Evolutionary conservation across 768 basidiomycete species (phyloP).

Genomic region (Russula earlei): DNA sequence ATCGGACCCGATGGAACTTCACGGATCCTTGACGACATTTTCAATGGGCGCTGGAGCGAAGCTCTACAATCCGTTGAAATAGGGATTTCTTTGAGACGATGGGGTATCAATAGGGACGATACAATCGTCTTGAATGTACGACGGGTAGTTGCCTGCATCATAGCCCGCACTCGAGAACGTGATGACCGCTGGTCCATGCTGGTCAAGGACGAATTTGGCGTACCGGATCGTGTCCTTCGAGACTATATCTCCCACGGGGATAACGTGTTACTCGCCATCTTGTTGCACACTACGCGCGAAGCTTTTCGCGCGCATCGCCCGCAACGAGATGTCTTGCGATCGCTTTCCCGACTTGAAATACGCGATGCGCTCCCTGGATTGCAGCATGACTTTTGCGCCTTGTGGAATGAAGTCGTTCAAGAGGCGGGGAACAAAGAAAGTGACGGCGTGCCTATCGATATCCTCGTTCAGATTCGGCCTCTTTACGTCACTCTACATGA

Average conservation of each 20-base stretch:
- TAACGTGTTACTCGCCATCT: not conserved
- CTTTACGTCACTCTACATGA: not conserved
- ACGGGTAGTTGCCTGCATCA: not conserved
- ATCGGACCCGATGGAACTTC: not conserved
- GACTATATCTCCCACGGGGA: not conserved
- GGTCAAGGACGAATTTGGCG: not conserved
- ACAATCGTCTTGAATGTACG: not conserved
- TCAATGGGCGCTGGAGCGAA: not conserved
- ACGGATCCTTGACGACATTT: not conserved
- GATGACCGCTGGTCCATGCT: not conserved
- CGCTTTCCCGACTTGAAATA: not conserved
- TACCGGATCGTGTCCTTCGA: not conserved
- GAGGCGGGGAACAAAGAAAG: not conserved
- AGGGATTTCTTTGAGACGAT: not conserved
- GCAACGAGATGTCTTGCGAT: not conserved
- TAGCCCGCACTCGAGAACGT: not conserved
- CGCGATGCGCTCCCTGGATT: not conserved
- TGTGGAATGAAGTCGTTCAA: not conserved
- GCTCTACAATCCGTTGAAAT: not conserved
- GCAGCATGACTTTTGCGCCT: not conserved
- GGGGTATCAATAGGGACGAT: not conserved
- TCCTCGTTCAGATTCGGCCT: not conserved
- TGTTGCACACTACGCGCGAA: not conserved
- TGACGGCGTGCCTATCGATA: not conserved
- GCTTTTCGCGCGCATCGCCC: not conserved